Conservation (phyloP, 768 basidiomycete species). For the Leccinum imitatum region DNA sequence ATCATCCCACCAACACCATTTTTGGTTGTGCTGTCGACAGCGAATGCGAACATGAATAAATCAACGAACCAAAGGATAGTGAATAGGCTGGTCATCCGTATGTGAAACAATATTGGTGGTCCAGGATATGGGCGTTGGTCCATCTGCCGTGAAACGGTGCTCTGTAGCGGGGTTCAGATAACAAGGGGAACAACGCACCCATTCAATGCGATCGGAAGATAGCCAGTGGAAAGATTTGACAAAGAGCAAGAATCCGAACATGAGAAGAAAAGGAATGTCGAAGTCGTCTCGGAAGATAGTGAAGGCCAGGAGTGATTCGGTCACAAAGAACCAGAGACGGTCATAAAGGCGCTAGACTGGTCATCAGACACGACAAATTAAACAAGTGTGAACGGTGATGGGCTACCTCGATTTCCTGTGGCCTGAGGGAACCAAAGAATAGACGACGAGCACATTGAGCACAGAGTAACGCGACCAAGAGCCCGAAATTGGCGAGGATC, state of each 20-base stretch:
- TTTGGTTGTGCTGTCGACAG: constrained; percentile 75
- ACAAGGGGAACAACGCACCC: constrained; percentile 52
- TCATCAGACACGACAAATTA: neutral
- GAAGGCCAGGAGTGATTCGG: constrained; percentile 92
- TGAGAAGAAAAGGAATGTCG: constrained; percentile 86
- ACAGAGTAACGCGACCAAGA: constrained; percentile 71
- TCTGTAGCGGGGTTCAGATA: constrained; percentile 2
- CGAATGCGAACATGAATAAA: constrained; percentile 71
- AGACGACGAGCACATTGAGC: constrained; percentile 80
- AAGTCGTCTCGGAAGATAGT: constrained; percentile 98
- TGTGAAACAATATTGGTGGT: constrained; percentile 78
- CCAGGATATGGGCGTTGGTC: constrained; percentile 92
- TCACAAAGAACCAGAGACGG: constrained; percentile 95
- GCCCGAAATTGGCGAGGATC: constrained; percentile 89
- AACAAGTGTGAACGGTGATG: neutral
- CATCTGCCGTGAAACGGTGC: constrained; percentile 63
- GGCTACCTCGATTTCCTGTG: constrained; percentile 89
- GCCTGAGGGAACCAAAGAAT: constrained; percentile 87
- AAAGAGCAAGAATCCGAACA: constrained; percentile 94
- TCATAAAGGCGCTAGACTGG: constrained; percentile 85
- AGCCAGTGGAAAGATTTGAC: constrained; percentile 99
- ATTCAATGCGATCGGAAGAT: constrained; percentile 92
- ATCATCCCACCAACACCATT: constrained; percentile 89
- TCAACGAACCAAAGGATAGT: constrained; percentile 74
- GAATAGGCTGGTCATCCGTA: constrained; percentile 77